Percentiles rank a stretch among this genome's conserved stretches.
Evolutionary conservation across 768 basidiomycete species (phyloP).

Genomic region (Mycena belliarum): DNA sequence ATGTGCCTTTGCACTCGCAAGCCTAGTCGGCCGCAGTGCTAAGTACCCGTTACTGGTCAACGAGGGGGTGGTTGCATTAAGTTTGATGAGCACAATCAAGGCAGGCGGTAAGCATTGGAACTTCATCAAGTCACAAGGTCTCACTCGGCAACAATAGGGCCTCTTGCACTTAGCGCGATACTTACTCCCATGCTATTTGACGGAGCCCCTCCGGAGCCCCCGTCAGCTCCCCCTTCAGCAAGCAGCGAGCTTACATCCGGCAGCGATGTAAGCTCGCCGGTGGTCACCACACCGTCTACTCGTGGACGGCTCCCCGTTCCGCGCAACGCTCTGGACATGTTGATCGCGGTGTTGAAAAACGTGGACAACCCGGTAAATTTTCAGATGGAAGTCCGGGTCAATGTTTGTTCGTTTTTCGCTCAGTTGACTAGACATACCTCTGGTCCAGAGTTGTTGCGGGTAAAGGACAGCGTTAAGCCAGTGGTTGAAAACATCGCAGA

Average conservation of each 20-base stretch:
- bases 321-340: conserved; percentile 65
- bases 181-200: conserved; percentile 50
- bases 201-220: conserved; percentile 31
- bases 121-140: neutral
- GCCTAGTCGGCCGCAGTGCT: conserved; percentile 72
- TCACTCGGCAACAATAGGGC: conserved; percentile 42
- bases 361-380: conserved; percentile 55
- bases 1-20: conserved; percentile 62
- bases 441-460: conserved; percentile 44
- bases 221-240: conserved; percentile 40
- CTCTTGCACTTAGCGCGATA: conserved; percentile 63
- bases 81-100: conserved; percentile 66
- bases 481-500: conserved; percentile 54
- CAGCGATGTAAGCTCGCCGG: conserved; percentile 47
- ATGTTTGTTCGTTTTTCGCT: conserved; percentile 71
- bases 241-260: conserved; percentile 32
- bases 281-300: conserved; percentile 42
- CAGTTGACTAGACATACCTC: conserved; percentile 59
- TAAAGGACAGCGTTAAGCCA: conserved; percentile 54
- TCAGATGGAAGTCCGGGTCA: conserved; percentile 76
- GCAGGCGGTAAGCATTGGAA: conserved; percentile 56
- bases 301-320: conserved; percentile 45
- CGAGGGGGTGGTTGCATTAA: conserved; percentile 84
- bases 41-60: conserved; percentile 86
- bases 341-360: conserved; percentile 63